A percentile compares a stretch with the other conserved stretches of the same genome.
Conservation (phyloP, 2,329 filamentous ascomycete species). For the Aspergillus terreus region DNA sequence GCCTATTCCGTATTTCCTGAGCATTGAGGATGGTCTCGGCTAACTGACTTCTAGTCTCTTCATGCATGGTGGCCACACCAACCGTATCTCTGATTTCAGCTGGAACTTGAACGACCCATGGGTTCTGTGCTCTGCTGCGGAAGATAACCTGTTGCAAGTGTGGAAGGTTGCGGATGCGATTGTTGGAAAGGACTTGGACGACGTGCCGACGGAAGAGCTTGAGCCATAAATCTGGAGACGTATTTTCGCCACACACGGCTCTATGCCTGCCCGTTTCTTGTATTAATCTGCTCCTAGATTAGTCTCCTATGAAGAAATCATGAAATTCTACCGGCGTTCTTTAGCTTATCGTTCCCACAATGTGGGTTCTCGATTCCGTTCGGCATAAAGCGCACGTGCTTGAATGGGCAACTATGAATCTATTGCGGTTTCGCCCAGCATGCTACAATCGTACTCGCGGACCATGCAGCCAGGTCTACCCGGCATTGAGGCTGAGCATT, state of each 20-base stretch:
- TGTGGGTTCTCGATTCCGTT: not conserved
- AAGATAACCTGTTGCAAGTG: constrained; percentile 94
- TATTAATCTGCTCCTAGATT: not conserved
- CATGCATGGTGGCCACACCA: constrained; percentile 98
- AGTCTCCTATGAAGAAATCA: not conserved
- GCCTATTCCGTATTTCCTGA: not conserved
- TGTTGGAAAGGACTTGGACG: constrained; percentile 71
- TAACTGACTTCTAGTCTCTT: constrained; percentile 62
- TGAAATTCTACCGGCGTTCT: not conserved
- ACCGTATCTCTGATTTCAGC: constrained; percentile 92
- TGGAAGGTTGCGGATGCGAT: constrained; percentile 85
- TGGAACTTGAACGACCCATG: constrained; percentile 98
- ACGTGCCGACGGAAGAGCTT: constrained; percentile 73
- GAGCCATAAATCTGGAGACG: constrained; percentile 44
- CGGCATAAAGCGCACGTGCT: not conserved
- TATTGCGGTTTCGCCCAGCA: too few species aligned
- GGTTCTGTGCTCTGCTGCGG: constrained; percentile 91
- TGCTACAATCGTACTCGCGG: too few species aligned
- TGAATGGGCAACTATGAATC: too few species aligned
- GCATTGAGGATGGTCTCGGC: not conserved
- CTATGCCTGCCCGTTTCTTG: not conserved
- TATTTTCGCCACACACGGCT: constrained; percentile 27
- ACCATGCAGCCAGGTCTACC: too few species aligned
- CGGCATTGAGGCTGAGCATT: too few species aligned
- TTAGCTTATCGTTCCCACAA: too few species aligned